Evolutionary conservation across 2,329 filamentous ascomycete species (phyloP).

Genomic region (Canariomyces notabilis): DNA sequence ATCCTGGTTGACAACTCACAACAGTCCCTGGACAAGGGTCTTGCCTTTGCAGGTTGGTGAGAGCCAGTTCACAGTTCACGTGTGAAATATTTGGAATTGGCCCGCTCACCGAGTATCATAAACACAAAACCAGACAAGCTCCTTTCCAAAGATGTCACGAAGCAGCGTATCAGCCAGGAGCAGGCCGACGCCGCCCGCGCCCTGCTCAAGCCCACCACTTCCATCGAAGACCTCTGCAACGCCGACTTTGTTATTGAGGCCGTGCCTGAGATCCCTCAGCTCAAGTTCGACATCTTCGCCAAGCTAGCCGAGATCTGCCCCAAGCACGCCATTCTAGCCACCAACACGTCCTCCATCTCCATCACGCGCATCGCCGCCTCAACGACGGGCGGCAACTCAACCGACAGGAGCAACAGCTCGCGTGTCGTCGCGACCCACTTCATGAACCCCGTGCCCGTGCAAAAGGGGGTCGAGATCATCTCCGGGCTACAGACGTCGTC

Average conservation of each 20-base stretch:
- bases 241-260: slow-evolving; percentile 98
- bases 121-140: slow-evolving; percentile 64
- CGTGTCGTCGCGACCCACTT: slow-evolving; percentile 95
- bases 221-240: slow-evolving; percentile 70
- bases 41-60: slow-evolving; percentile 75
- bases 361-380: slow-evolving; percentile 94
- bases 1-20: slow-evolving; percentile 80
- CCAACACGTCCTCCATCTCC: slow-evolving; percentile 97
- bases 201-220: slow-evolving; percentile 64
- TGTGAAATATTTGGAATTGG: neutral
- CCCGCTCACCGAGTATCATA: neutral
- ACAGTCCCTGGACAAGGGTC: slow-evolving; percentile 78
- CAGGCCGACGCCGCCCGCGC: slow-evolving; percentile 69
- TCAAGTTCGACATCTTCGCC: slow-evolving; percentile 85
- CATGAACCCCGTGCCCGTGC: slow-evolving; percentile 97
- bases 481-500: slow-evolving; percentile 85
- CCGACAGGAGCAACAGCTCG: slow-evolving; percentile 72
- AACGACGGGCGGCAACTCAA: slow-evolving; percentile 66
- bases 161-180: slow-evolving; percentile 76
- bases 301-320: slow-evolving; percentile 77
- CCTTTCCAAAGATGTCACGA: slow-evolving; percentile 85
- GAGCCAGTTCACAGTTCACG: neutral
- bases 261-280: slow-evolving; percentile 81
- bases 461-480: slow-evolving; percentile 98
- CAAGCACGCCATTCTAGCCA: slow-evolving; percentile 83